Evolutionary conservation across 2,329 filamentous ascomycete genomes (phyloP), one percentile per base, ranked within the genome.

Genomic region (Alternaria longipes): DNA sequence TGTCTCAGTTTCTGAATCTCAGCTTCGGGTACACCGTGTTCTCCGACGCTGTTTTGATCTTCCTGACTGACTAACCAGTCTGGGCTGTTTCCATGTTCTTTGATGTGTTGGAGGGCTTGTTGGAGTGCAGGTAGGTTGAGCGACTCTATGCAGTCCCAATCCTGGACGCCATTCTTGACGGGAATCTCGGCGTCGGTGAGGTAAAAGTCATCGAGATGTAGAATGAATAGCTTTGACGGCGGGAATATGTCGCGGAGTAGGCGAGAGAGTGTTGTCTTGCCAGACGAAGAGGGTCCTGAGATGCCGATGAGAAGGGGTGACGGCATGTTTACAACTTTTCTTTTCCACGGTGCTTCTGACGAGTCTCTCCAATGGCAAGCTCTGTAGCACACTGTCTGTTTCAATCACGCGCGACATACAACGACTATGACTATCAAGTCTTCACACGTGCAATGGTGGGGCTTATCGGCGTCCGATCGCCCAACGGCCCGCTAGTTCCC

Each of bases 191-290:
- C 81, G 75, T 98, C 94, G 1, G 91, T 84, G 66, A 88, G 89
- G 82, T 97, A 99, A 77, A 98, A 99, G 79, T 99, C 95, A 81
- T 99, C 95, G 77, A 97, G 89, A 78, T 99, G 95, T 22, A 99
- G 85, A 73, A 98, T 91, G 74, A 93, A 94, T 16, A 89, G 65
- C n/a, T 68, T 67, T 16, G 64, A 53, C 12, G 73, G 66, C 8
- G 89, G 89, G 72, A 97, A 93, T 67, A 97, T 89, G 74, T 92
- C 89, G 60, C 93, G 89, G 18, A 99, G 84, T 12, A 97, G 85
- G 3, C 94, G 88, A 20, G 93, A 91, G 14, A 99, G 86, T 3
- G 95, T 98, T 3, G 95, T 98, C 83, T 99, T 99, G 62, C 95
- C 95, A 71, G 91, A 94, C 4, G 91, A 97, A 2, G 94, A 97